Base-by-base conservation (phyloP, 257 asterid genomes). In the Jacaranda mimosifolia region DNA sequence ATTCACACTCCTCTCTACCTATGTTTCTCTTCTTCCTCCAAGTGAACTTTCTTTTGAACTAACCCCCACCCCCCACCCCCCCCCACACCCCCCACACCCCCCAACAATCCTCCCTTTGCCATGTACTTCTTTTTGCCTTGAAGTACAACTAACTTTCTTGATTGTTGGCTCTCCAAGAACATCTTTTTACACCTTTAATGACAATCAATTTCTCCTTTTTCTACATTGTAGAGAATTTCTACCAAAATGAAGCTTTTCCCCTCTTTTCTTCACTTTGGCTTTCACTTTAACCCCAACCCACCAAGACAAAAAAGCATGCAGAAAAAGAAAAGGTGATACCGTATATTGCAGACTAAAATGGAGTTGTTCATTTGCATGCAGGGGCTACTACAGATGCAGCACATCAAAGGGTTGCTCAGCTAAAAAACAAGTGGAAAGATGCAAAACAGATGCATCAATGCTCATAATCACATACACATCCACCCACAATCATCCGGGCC, bases 331-430 rank as follows among this genome's bases (percentile, higher is more conserved):
- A 35, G 17, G 42, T 12, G 7, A 1, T 36, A 48, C n/a, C n/a
- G n/a, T n/a, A n/a, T n/a, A n/a, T n/a, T n/a, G n/a, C n/a, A n/a
- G n/a, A n/a, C n/a, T n/a, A n/a, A n/a, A n/a, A 49, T 58, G 72
- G 46, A 5, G 63, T 57, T 68, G 68, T 76, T 17, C 11, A 46
- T n/a, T 0, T 79, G 73, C 70, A 80, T 76, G 86, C 87, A 91
- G 97, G 85, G 96, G 92, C 12, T 90, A 90, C 82, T 91, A 92
- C 84, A 92, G 82, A 76, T 92, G 97, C 92, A 92, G 96, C 89
- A 88, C 92, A 45, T 88, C 94, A 9, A 92, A 92, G 80, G 92
- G 94, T 5, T 91, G 96, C 83, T 88, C 94, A 66, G 96, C 97
- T 49, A 90, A 90, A 19, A 91, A 91, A 79, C 97, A 91, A 82